Conservation (phyloP, 768 basidiomycete genomes). For the Macrocybe gigantea region DNA sequence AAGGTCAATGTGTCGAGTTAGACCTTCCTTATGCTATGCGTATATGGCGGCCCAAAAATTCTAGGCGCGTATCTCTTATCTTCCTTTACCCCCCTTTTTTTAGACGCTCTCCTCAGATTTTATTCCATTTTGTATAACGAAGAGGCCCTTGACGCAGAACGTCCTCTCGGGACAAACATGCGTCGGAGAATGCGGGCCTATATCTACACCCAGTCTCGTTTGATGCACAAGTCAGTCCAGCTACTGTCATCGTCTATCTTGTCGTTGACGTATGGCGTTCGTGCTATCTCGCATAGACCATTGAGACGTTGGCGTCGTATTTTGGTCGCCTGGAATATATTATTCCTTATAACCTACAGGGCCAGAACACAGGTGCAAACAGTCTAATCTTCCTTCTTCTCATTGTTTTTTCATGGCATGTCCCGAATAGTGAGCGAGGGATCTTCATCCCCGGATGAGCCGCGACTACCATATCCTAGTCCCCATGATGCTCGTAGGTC, state of each 20-base stretch:
- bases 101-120: slow-evolving; percentile 19
- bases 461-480: slow-evolving; percentile 7
- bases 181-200: slow-evolving; percentile 24
- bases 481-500: slow-evolving; percentile 57
- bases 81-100: background rate
- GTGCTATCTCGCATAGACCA: slow-evolving; percentile 28
- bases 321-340: slow-evolving; percentile 68
- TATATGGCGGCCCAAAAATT: slow-evolving; percentile 44
- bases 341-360: slow-evolving; percentile 14
- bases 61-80: slow-evolving; percentile 35
- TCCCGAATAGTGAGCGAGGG: background rate
- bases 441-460: background rate
- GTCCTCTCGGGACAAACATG: slow-evolving; percentile 13
- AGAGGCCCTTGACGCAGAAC: slow-evolving; percentile 43
- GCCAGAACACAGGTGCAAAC: too few species aligned
- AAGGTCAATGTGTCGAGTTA: slow-evolving; percentile 29
- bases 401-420: slow-evolving; percentile 3
- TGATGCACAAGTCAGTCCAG: slow-evolving; percentile 45
- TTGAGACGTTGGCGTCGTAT: slow-evolving; percentile 43
- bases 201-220: slow-evolving; percentile 54
- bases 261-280: background rate
- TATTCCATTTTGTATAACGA: slow-evolving; percentile 47
- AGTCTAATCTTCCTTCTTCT: slow-evolving; percentile 5
- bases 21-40: slow-evolving; percentile 58
- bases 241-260: background rate